Evolutionary conservation across 805 yeast genomes (phyloP).

Genomic region (Jamesozyma rosinii): DNA sequence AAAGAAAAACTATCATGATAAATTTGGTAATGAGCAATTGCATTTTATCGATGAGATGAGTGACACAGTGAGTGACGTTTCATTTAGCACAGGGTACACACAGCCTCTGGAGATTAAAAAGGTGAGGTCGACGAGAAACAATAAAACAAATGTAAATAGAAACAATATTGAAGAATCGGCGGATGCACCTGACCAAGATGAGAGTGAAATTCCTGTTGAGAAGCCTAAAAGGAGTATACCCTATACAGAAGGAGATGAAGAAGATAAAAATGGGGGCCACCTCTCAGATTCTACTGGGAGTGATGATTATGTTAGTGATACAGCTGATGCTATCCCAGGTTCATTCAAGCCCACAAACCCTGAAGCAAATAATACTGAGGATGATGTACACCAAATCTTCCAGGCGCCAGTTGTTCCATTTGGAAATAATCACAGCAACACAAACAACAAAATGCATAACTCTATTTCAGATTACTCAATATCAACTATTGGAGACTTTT

Average conservation of each 20-base stretch:
- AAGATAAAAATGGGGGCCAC: neutral
- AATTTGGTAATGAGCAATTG: conserved; percentile 33
- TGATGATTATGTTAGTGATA: neutral
- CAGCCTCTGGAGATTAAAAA: conserved; percentile 24
- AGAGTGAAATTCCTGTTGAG: neutral
- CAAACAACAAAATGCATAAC: conserved; percentile 18
- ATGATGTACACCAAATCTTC: conserved; percentile 20
- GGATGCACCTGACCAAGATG: neutral
- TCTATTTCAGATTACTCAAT: conserved; percentile 31
- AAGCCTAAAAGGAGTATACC: neutral
- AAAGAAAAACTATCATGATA: conserved; percentile 23
- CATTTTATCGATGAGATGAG: conserved; percentile 22
- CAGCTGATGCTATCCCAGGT: neutral
- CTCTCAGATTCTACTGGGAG: neutral
- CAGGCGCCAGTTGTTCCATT: conserved; percentile 27
- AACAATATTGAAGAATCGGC: conserved; percentile 3
- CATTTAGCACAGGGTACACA: conserved; percentile 25
- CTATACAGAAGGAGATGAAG: conserved; percentile 5
- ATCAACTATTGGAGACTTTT: conserved; percentile 38
- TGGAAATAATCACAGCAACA: conserved; percentile 6
- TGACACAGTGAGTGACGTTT: conserved; percentile 29
- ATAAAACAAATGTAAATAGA: conserved; percentile 4
- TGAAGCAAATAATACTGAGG: conserved; percentile 2
- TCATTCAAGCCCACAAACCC: neutral
- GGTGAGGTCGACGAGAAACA: conserved; percentile 4